Base-by-base conservation (phyloP, 495 filamentous ascomycete genomes). In the Xylaria castorea region DNA sequence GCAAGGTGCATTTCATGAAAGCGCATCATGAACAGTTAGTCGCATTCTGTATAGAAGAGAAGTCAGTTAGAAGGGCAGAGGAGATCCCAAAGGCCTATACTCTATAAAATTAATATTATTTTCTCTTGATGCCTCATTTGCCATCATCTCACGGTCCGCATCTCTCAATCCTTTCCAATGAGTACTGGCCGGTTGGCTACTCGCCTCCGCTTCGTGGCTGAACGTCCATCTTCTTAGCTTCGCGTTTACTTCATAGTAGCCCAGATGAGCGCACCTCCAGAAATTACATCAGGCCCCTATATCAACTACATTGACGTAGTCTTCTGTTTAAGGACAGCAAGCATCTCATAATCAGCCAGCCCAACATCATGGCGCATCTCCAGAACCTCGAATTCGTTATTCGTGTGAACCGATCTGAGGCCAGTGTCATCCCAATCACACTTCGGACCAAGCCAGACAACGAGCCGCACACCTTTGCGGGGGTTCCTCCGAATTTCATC, bases 341-440 rank as follows among this genome's bases (percentile, higher is more conserved):
- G 58, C 68, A 71, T 71, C 58, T 71, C 68, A 44, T 64, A 71
- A 30, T 55, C 68, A 1, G 68, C 68, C 44, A 71, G 30, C 14
- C 68, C 68, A 30, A 32, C 46, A 30, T 32, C 32, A 51, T 55
- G 20, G 14, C 58, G 30, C 68, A 64, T 71, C 42, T 53, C 58
- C 32, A 71, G n/a, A 20, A 71, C 34, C 68, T 71, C 68, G 16
- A 63, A 40, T n/a, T 71, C 68, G 42, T n/a, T 3, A 42, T 25
- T 9, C 12, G 20, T 18, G 18, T 36, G 20, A 22, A 40, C 6
- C 20, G 14, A 30, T 14, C 32, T 32, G 32, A 71, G 25, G 18
- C 68, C 68, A 18, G 68, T 71, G 25, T 71, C 58, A 42, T 71
- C 58, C 68, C 68, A 71, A 44, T 71, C 68, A 3, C 44, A 62